A percentile compares a stretch with the other conserved stretches of the same genome.
Conservation (phyloP, 208 protist genomes). For the Angomonas ambiguus region DNA sequence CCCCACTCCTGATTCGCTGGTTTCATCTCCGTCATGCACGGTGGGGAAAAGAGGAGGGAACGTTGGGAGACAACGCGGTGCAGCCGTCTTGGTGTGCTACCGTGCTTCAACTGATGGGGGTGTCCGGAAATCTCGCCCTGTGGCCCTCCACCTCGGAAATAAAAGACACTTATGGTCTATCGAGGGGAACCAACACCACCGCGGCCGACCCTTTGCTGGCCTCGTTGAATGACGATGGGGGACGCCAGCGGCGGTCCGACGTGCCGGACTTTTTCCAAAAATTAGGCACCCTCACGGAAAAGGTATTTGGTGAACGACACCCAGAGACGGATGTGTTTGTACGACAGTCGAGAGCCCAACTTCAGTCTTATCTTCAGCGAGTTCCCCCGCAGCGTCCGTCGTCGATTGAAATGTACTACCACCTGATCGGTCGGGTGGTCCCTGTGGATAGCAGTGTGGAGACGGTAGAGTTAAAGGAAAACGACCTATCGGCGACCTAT, state of each 20-base stretch:
- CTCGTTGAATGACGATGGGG: conserved; percentile 14
- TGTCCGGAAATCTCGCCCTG: conserved; percentile 21
- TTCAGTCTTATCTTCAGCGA: not conserved
- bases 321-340: not conserved
- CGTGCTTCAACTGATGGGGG: conserved; percentile 53
- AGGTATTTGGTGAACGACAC: conserved; percentile 10
- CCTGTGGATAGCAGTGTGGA: conserved; percentile 26
- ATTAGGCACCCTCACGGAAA: conserved; percentile 31
- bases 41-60: conserved; percentile 52
- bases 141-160: conserved; percentile 41
- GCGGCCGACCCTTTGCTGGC: conserved; percentile 5
- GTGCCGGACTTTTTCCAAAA: conserved; percentile 31
- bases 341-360: not conserved
- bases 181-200: conserved; percentile 25
- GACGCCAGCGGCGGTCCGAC: conserved; percentile 14
- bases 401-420: conserved; percentile 11
- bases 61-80: conserved; percentile 31
- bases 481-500: conserved; percentile 17
- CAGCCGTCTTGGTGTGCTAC: conserved; percentile 47
- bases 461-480: conserved; percentile 23
- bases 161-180: conserved; percentile 25
- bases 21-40: conserved; percentile 73
- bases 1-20: conserved; percentile 52
- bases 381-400: not conserved
- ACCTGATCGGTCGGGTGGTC: conserved; percentile 14